phyloP scores from a whole-genome alignment of 345 rosid species.

The Populus tremula region DNA sequence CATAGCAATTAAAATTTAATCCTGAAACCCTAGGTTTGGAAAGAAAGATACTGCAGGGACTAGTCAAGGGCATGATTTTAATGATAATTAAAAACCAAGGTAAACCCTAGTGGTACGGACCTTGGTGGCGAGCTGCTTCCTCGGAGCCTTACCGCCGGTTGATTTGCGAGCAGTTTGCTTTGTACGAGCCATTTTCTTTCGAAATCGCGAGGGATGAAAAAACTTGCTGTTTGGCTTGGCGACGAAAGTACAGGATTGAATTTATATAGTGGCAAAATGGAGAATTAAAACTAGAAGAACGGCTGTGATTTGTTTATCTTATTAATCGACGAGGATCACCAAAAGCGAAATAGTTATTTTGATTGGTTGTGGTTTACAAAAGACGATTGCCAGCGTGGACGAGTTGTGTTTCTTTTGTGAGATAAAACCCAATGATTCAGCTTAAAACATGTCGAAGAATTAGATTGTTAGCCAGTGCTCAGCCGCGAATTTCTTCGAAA shows the following conservation, averaged over 20 bases:
- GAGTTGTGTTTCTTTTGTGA: slow-evolving; percentile 3
- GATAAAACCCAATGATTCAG: background rate
- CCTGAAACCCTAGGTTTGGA: background rate
- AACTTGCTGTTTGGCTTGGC: background rate
- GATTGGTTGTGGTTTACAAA: background rate
- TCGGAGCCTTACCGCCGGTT: slow-evolving; percentile 68
- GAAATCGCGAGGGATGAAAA: background rate
- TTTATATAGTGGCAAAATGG: background rate
- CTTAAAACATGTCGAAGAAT: background rate
- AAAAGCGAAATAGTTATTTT: background rate
- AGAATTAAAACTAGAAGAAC: background rate
- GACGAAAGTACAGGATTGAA: background rate
- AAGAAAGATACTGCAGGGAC: background rate
- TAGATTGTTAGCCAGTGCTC: no score
- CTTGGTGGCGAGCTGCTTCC: slow-evolving; percentile 70
- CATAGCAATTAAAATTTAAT: background rate
- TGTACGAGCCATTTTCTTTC: slow-evolving; percentile 44
- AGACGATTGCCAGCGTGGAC: slow-evolving; percentile 14
- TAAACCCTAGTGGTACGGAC: slow-evolving; percentile 10
- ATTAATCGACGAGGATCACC: background rate
- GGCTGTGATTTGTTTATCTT: background rate
- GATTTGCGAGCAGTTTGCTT: slow-evolving; percentile 65
- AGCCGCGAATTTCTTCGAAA: no score
- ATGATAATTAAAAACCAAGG: background rate
- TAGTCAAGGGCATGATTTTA: background rate